These are phyloP conservation scores for Serpula lacrymans DNA, from an alignment of 768 basidiomycete genomes.

Conservation along the genomic window DNA sequence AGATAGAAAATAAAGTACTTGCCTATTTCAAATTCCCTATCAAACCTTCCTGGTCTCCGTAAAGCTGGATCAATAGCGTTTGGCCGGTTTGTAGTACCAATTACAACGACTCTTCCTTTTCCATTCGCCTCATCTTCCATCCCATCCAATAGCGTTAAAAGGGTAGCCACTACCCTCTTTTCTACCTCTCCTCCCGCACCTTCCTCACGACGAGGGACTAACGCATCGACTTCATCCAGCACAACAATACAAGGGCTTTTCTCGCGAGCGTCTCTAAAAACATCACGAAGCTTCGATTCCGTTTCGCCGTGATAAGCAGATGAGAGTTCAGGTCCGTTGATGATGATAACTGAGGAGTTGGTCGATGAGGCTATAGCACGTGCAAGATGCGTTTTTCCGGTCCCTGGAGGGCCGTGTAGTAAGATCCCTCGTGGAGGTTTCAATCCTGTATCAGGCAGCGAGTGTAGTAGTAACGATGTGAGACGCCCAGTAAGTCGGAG, in stretches of 20 bases:
- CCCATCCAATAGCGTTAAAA: constrained; percentile 94
- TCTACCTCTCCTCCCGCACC: constrained; percentile 93
- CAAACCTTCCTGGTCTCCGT: constrained; percentile 85
- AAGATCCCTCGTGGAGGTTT: constrained; percentile 95
- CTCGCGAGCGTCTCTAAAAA: constrained; percentile 80
- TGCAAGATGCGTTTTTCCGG: constrained; percentile 96
- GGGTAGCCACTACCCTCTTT: constrained; percentile 90
- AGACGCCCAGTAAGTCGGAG: constrained; percentile 14
- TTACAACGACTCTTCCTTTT: constrained; percentile 76
- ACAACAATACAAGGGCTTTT: constrained; percentile 92
- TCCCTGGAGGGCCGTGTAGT: constrained; percentile 94
- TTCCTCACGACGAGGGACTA: constrained; percentile 89
- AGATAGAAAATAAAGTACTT: constrained; percentile 14
- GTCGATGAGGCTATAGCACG: constrained; percentile 90
- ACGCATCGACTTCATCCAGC: constrained; percentile 92
- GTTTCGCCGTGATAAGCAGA: constrained; percentile 98
- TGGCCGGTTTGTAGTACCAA: constrained; percentile 93
- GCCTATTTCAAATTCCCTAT: constrained; percentile 96
- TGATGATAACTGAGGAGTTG: constrained; percentile 81
- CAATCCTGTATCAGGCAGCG: constrained; percentile 59
- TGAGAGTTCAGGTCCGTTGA: constrained; percentile 94
- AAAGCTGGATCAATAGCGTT: constrained; percentile 95
- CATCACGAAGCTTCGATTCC: constrained; percentile 83
- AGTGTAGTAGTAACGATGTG: constrained; percentile 1
- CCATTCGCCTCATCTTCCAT: constrained; percentile 53